phyloP scores from a whole-genome alignment of 306 rosid genomes.

The Cucumis hystrix region DNA sequence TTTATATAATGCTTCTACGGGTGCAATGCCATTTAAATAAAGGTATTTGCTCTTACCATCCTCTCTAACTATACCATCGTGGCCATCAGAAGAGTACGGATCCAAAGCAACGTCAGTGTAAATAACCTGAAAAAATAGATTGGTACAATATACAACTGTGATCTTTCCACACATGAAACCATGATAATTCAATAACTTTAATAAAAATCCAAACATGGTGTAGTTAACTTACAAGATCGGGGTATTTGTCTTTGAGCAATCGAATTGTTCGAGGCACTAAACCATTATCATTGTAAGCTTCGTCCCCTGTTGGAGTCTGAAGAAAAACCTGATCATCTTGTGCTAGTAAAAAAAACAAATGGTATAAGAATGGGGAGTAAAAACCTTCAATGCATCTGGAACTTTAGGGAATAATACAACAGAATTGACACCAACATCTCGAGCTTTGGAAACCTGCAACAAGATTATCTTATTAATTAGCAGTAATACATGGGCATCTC shows the following conservation, averaged over 20 bases:
- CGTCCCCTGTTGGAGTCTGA: constrained; percentile 76
- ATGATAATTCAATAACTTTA: not conserved
- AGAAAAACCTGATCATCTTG: constrained; percentile 15
- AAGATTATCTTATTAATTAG: constrained; percentile 7
- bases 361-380: not conserved
- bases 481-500: not conserved
- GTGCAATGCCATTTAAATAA: not conserved
- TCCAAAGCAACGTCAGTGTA: constrained; percentile 96
- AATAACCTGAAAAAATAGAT: constrained; percentile 40
- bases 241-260: constrained; percentile 80
- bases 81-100: constrained; percentile 96
- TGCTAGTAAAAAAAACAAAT: constrained; percentile 7
- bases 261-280: constrained; percentile 83
- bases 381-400: constrained; percentile 53
- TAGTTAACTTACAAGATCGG: constrained; percentile 70
- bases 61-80: constrained; percentile 93
- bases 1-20: not conserved
- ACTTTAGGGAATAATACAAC: constrained; percentile 87
- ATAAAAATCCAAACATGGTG: constrained; percentile 1
- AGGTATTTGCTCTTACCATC: constrained; percentile 48
- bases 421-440: constrained; percentile 86
- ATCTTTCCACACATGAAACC: constrained; percentile 8
- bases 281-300: constrained; percentile 82
- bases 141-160: not conserved
- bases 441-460: constrained; percentile 73